Evolutionary conservation across 2,329 filamentous ascomycete species (phyloP), one percentile per base, ranked within the genome.

Genomic region (Fusarium sp.): DNA sequence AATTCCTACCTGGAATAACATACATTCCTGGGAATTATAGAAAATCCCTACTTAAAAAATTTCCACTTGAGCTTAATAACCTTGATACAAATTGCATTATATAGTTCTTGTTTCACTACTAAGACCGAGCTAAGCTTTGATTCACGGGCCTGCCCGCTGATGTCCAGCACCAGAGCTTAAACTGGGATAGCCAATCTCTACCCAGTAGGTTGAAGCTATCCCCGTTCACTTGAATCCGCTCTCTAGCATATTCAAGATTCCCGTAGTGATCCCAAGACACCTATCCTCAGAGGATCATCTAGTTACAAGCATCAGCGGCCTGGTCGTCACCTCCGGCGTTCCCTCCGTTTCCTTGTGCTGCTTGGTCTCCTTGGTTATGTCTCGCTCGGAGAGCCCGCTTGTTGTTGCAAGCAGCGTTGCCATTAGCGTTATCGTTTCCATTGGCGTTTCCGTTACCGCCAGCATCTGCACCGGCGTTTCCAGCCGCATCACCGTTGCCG

Each of bases 141-240:
- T 44, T 15, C 15, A 31, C 39, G 15, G 43, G 17, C 43, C 60
- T 40, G 28, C 47, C 36, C 43, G 19, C 40, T 6, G 58, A 50
- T 63, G 58, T 49, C 60, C 60, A 63, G 58, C 50, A 63, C 60
- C 50, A 54, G 28, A 34, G 28, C 28, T 24, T 26, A 5, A 24
- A 42, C 14, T n/a, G 7, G 24, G 15, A 28, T 13, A 44, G 14
- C 38, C 28, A 24, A 15, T 26, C 28, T 15, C 39, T 34, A 28
- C 34, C 15, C 22, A 36, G 39, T 26, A 42, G 33, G 38, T 2
- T 44, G 22, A 44, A 26, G 15, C 19, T 6, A 26, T 28, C 42
- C 17, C 22, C 14, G 10, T 43, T 43, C 42, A n/a, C 17, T 22
- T n/a, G 42, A 17, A 26, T n/a, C 22, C 6, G 15, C 34, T 14